Percentiles rank a stretch among this genome's conserved stretches.
Evolutionary conservation across 1,139 yeast species (phyloP).

Genomic region (Suhomyces bribrorum): DNA sequence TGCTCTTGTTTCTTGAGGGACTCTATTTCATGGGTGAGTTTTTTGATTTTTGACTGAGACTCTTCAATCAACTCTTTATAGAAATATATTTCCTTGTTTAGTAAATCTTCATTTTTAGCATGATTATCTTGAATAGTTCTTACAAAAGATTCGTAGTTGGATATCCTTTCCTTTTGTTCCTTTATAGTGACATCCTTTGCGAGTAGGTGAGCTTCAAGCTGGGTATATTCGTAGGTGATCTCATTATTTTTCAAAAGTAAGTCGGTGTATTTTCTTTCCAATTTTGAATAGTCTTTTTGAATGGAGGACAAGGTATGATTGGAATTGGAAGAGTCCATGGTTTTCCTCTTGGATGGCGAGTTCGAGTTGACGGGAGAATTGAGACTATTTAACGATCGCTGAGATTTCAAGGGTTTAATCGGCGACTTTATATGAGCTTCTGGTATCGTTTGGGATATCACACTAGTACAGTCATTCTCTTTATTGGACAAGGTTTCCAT

Average conservation of each 20-base stretch:
- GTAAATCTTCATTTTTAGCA: conserved; percentile 29
- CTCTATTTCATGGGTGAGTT: conserved; percentile 26
- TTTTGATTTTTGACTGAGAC: conserved; percentile 31
- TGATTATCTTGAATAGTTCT: conserved; percentile 24
- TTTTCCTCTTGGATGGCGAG: conserved; percentile 10
- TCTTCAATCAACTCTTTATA: conserved; percentile 37
- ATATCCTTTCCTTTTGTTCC: conserved; percentile 22
- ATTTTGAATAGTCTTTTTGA: conserved; percentile 12
- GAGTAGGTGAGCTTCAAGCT: conserved; percentile 26
- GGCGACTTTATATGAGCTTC: conserved; percentile 8
- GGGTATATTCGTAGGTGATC: conserved; percentile 22
- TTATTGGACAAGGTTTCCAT: conserved; percentile 12
- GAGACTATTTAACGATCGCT: conserved; percentile 12
- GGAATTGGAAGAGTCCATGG: conserved; percentile 7
- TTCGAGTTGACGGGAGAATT: conserved; percentile 6
- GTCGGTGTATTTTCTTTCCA: conserved; percentile 34
- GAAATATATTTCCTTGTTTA: conserved; percentile 31
- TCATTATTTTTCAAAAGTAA: conserved; percentile 24
- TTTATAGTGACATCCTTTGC: conserved; percentile 20
- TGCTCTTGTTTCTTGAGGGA: conserved; percentile 13
- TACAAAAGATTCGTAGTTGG: conserved; percentile 24
- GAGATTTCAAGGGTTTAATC: conserved; percentile 12
- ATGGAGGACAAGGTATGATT: conserved; percentile 4
- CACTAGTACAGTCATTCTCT: conserved; percentile 16
- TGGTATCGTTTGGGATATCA: conserved; percentile 12